A percentile compares a stretch with the other conserved stretches of the same genome.
Evolutionary conservation across 345 rosid species (phyloP).

Genomic region (Ceriops tagal): DNA sequence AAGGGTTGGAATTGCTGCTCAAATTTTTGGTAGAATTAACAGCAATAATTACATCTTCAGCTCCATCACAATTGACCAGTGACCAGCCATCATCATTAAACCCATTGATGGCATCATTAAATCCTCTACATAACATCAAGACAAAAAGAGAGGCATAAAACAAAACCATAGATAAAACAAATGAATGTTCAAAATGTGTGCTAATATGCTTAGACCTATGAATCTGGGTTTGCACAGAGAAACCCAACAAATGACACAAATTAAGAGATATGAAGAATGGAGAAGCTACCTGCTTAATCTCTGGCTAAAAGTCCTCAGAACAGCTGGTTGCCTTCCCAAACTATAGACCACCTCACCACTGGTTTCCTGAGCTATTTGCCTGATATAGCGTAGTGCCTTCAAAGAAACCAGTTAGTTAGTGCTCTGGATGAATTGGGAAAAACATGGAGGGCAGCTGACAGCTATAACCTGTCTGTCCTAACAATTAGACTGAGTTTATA

Average conservation of each 20-base stretch:
- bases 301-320: conserved; percentile 90
- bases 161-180: neutral
- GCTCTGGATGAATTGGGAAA: neutral
- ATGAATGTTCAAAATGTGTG: neutral
- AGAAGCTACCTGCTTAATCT: conserved; percentile 73
- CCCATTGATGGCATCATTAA: conserved; percentile 90
- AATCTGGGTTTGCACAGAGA: neutral
- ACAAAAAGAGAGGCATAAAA: neutral
- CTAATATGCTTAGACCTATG: neutral
- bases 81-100: conserved; percentile 99
- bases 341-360: conserved; percentile 96
- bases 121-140: conserved; percentile 54
- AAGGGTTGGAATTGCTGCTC: conserved; percentile 39
- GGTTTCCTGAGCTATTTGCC: conserved; percentile 92
- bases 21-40: conserved; percentile 76
- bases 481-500: too few relatives aligned
- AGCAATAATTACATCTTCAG: conserved; percentile 82
- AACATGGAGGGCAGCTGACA: neutral
- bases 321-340: conserved; percentile 94
- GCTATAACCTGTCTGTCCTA: too few relatives aligned
- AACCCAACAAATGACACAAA: neutral
- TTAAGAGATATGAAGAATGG: neutral
- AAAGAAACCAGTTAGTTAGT: conserved; percentile 25
- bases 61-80: conserved; percentile 69
- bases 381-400: conserved; percentile 75